Evolutionary conservation across 2,329 filamentous ascomycete species (phyloP).

Genomic region (Fusarium phyllophilum): DNA sequence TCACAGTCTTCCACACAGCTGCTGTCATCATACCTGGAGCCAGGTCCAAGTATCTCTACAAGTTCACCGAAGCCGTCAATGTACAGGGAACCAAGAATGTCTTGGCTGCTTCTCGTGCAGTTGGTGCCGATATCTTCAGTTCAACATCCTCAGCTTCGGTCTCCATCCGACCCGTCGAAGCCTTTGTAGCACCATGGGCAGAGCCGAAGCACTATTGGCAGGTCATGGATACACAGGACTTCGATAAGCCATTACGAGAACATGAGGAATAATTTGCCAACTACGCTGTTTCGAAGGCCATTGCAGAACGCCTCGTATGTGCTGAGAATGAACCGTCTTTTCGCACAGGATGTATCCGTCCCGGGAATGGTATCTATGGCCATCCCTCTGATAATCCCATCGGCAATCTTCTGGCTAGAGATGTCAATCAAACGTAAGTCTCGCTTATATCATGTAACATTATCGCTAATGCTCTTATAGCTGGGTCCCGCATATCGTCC

Average conservation of each 20-base stretch:
- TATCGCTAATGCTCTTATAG: background rate
- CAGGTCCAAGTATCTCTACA: constrained; percentile 4
- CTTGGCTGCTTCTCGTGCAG: background rate
- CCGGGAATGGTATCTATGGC: constrained; percentile 9
- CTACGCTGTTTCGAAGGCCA: constrained; percentile 1
- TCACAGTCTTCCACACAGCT: constrained; percentile 14
- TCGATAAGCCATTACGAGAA: background rate
- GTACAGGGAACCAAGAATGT: constrained; percentile 12
- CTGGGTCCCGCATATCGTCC: constrained; percentile 3
- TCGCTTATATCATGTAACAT: accelerated
- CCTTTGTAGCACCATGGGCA: constrained; percentile 2
- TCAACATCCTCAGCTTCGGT: constrained; percentile 7
- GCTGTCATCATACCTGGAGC: constrained; percentile 2
- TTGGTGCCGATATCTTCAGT: constrained; percentile 1
- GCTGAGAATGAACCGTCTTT: background rate
- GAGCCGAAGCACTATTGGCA: constrained; percentile 1
- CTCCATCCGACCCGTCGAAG: background rate
- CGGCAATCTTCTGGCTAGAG: background rate
- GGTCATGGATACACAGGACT: background rate
- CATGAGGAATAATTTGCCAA: background rate
- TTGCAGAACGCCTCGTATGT: background rate
- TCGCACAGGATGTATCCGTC: constrained; percentile 14
- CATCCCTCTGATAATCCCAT: constrained; percentile 1
- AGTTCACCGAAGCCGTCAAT: background rate
- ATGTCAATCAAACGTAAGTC: background rate